Evolutionary conservation across 345 rosid species (phyloP).

Genomic region (sweet orange (Citrus sinensis)): DNA sequence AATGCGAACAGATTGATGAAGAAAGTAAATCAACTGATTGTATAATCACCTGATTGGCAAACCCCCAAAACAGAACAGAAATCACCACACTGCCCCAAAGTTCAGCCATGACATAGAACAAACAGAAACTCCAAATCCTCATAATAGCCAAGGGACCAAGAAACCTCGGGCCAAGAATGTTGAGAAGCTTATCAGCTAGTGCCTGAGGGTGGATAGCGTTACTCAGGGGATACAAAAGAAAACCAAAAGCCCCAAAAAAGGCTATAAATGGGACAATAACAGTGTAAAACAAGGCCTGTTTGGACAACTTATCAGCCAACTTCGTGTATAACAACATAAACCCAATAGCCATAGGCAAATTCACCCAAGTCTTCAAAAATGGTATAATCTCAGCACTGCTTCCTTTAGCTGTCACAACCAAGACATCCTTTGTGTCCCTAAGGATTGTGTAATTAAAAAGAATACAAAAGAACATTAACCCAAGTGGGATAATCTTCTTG

Average conservation of each 20-base stretch:
- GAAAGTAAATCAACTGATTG: not conserved
- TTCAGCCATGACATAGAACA: constrained; percentile 99
- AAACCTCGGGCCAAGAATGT: constrained; percentile 75
- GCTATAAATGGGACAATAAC: constrained; percentile 88
- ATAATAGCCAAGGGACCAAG: constrained; percentile 94
- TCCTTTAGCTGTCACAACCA: constrained; percentile 95
- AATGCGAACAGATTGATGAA: not conserved
- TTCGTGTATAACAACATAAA: constrained; percentile 88
- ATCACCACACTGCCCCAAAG: constrained; percentile 98
- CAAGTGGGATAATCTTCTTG: constrained; percentile 86
- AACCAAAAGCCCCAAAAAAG: constrained; percentile 94
- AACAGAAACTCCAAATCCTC: constrained; percentile 96
- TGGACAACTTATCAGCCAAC: constrained; percentile 72
- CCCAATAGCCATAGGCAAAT: constrained; percentile 97
- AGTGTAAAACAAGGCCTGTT: constrained; percentile 79
- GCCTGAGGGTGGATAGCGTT: constrained; percentile 78
- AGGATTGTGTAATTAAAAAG: constrained; percentile 92
- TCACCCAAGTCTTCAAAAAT: constrained; percentile 94
- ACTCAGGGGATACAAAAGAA: constrained; percentile 89
- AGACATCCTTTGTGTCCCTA: constrained; percentile 95
- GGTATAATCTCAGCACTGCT: constrained; percentile 99
- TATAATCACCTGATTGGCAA: constrained; percentile 85
- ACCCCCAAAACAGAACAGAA: constrained; percentile 97
- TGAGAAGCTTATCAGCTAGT: constrained; percentile 77
- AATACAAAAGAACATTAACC: constrained; percentile 94